Evolutionary conservation across 2,329 filamentous ascomycete species (phyloP).

Genomic region (Coniochaeta ligniaria): DNA sequence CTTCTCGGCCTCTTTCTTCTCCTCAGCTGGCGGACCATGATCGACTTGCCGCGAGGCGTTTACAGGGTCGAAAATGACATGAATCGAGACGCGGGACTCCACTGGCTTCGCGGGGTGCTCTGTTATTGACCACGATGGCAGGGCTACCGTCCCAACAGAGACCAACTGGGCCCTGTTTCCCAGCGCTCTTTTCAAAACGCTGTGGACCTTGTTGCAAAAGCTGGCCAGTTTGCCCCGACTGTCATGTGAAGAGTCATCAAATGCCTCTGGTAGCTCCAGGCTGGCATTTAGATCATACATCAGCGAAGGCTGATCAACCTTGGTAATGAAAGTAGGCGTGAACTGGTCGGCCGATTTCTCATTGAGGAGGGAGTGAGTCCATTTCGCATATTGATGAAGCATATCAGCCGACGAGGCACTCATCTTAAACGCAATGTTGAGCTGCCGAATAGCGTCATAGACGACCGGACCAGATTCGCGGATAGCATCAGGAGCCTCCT

Average conservation of each 20-base stretch:
- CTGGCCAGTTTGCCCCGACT: conserved; percentile 34
- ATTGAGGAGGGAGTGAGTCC: conserved; percentile 68
- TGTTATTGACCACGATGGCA: conserved; percentile 39
- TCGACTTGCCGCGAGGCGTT: conserved; percentile 74
- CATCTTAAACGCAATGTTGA: conserved; percentile 92
- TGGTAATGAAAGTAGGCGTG: conserved; percentile 72
- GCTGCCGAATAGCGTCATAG: conserved; percentile 65
- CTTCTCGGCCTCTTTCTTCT: conserved; percentile 70
- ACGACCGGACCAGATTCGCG: conserved; percentile 56
- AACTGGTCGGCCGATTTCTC: conserved; percentile 74
- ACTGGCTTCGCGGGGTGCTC: conserved; percentile 20
- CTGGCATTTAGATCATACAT: conserved; percentile 44
- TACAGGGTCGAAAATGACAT: conserved; percentile 64
- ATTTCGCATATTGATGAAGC: conserved; percentile 66
- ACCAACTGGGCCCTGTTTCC: conserved; percentile 68
- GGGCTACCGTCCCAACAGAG: conserved; percentile 39
- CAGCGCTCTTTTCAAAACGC: conserved; percentile 61
- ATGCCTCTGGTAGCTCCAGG: conserved; percentile 13
- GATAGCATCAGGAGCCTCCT: conserved; percentile 29
- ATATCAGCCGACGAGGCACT: conserved; percentile 71
- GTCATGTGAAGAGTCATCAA: conserved; percentile 16
- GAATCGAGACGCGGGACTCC: conserved; percentile 43
- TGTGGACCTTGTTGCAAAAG: conserved; percentile 53
- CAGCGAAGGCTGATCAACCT: conserved; percentile 45
- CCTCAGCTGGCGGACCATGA: conserved; percentile 78